These are phyloP conservation scores for Nicotiana paniculata DNA, from an alignment of 257 asterid species.

Conservation along the genomic window DNA sequence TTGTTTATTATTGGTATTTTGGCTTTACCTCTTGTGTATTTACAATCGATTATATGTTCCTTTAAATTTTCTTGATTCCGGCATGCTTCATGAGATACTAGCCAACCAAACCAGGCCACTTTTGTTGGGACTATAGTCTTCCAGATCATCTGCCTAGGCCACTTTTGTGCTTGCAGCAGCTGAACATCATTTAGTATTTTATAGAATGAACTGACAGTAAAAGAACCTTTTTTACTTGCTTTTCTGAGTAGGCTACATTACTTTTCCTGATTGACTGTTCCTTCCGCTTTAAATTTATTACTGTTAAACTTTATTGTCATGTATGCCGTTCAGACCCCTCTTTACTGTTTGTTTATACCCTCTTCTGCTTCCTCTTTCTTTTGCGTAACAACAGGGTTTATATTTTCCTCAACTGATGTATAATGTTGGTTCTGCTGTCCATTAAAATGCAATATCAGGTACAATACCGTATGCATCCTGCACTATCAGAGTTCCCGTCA, in stretches of 20 bases:
- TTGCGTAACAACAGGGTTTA: not conserved
- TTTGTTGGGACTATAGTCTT: no score
- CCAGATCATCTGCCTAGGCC: no score
- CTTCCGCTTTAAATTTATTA: not conserved
- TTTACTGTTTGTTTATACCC: not conserved
- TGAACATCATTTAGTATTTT: no score
- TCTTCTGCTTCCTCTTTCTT: not conserved
- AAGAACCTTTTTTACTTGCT: no score
- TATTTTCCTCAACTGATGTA: not conserved
- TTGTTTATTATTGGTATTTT: no score
- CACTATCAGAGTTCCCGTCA: conserved; percentile 93
- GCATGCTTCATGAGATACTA: no score
- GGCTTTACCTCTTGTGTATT: no score
- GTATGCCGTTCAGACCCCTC: not conserved
- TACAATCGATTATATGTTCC: no score
- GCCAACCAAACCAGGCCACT: no score
- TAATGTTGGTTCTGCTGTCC: not conserved
- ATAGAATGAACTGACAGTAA: no score
- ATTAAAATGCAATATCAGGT: conserved; percentile 47
- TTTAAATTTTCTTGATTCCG: no score
- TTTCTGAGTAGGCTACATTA: not conserved
- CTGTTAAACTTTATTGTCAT: not conserved
- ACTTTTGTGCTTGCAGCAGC: no score
- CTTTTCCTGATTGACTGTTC: not conserved
- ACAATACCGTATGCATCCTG: conserved; percentile 99